These are phyloP conservation scores for Naganishia sp. DNA, from an alignment of 1,284 basidiomycete genomes.

Conservation along the genomic window DNA sequence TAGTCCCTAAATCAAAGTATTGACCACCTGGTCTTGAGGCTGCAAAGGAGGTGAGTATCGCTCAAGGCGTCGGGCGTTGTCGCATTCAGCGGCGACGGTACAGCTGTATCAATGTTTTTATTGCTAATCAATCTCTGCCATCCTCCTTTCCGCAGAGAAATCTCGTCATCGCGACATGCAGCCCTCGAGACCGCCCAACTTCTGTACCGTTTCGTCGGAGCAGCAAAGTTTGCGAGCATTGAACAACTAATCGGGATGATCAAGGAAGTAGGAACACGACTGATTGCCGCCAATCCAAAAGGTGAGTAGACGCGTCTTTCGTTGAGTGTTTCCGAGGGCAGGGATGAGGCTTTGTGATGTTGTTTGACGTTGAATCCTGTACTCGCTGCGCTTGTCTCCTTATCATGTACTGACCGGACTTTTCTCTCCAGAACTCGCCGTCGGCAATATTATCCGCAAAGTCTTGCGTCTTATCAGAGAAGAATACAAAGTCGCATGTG, in stretches of 20 bases:
- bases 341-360: too few relatives aligned
- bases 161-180: constrained; percentile 81
- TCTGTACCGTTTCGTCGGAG: constrained; percentile 82
- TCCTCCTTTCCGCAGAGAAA: constrained; percentile 59
- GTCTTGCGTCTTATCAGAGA: constrained; percentile 90
- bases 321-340: not conserved
- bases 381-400: too few relatives aligned
- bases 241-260: constrained; percentile 82
- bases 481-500: constrained; percentile 67
- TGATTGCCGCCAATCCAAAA: constrained; percentile 90
- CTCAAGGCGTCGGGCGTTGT: not conserved
- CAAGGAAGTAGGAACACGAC: constrained; percentile 71
- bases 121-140: not conserved
- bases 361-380: too few relatives aligned
- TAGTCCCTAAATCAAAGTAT: constrained; percentile 33
- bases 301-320: constrained; percentile 58
- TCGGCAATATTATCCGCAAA: constrained; percentile 89
- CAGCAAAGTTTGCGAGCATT: constrained; percentile 80
- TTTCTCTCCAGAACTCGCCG: constrained; percentile 71
- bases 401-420: not conserved
- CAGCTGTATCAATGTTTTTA: not conserved
- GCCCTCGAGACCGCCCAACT: constrained; percentile 87
- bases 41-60: constrained; percentile 31
- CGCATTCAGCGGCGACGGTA: not conserved
- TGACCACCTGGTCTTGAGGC: constrained; percentile 30